Base-by-base conservation (phyloP, 768 basidiomycete genomes). In the Chalciporus chontae region DNA sequence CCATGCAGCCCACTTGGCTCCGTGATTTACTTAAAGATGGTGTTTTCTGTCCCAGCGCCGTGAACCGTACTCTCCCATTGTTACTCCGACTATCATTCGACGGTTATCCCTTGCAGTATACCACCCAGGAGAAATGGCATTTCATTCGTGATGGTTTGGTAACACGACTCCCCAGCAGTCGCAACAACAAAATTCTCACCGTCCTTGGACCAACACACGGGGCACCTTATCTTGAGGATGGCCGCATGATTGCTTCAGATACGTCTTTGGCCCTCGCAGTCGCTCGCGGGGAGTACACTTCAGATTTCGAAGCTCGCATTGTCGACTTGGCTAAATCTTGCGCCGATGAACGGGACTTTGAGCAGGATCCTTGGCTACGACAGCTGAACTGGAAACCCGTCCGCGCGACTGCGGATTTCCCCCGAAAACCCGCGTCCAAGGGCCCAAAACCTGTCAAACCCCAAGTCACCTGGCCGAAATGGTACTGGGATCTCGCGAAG, bases 401-500 rank as follows among this genome's bases (percentile, higher is more conserved):
- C 19, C 24, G 31, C 7, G 48, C 40, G n/a, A 45, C 34, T 24
- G n/a, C 39, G n/a, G 45, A 44, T 27, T 18, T 44, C 17, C 40
- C 45, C 17, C 37, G 18, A 21, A 17, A 43, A 21, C 17, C 45
- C 31, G 18, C 45, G 17, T 48, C 59, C 18, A 51, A 72, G 61
- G 32, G 45, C 41, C 43, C 59, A 1, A 74, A 72, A 47, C 64
- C 67, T 9, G 39, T 56, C 13, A 79, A 77, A 56, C 70, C 71
- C 4, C 75, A 75, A 10, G 76, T 84, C 0, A 47, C 74, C n/a
- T 97, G 94, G 93, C 95, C 94, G 1, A 89, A 90, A 64, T 98
- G 96, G 96, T 99, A 90, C 63, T 93, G 87, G 89, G 94, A 97
- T 21, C 79, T 91, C 3, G 74, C 85, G 3, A 83, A 76, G 58